phyloP scores from a whole-genome alignment of 352 stramenopile genomes.

The Phytopythium delawarense region DNA sequence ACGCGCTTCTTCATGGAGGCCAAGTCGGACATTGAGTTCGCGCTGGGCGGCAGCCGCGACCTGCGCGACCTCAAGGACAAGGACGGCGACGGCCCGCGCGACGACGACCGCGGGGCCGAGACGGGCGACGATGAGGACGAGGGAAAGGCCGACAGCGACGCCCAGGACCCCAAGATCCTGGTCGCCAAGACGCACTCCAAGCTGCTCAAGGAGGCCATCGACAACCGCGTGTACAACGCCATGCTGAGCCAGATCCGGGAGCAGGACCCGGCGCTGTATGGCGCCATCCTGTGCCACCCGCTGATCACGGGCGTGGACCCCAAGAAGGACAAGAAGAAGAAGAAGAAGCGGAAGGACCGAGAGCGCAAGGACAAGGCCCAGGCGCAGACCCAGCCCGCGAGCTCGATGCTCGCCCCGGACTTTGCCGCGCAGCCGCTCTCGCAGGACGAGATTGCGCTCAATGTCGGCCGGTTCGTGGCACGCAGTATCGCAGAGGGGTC shows the following conservation, averaged over 20 bases:
- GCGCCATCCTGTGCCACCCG: slow-evolving; percentile 79
- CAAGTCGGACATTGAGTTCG: slow-evolving; percentile 89
- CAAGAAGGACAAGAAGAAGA: slow-evolving; percentile 81
- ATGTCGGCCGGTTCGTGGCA: slow-evolving; percentile 74
- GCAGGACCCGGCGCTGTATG: slow-evolving; percentile 76
- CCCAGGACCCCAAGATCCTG: slow-evolving; percentile 37
- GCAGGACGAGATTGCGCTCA: slow-evolving; percentile 48
- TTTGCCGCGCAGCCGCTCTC: slow-evolving; percentile 51
- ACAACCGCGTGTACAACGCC: slow-evolving; percentile 70
- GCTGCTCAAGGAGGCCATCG: slow-evolving; percentile 63
- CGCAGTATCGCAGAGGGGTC: slow-evolving; percentile 73
- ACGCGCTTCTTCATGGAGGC: slow-evolving; percentile 89
- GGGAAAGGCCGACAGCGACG: slow-evolving; percentile 15
- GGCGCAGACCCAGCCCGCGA: slow-evolving; percentile 23
- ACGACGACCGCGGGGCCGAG: slow-evolving; percentile 57
- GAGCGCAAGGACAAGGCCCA: slow-evolving; percentile 70
- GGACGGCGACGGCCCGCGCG: slow-evolving; percentile 54
- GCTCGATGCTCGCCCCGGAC: slow-evolving; percentile 68
- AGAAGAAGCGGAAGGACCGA: slow-evolving; percentile 81
- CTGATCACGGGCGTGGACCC: slow-evolving; percentile 73
- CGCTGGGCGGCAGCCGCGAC: slow-evolving; percentile 59
- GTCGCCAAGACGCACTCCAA: slow-evolving; percentile 44
- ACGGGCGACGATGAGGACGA: slow-evolving; percentile 56
- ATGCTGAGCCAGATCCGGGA: slow-evolving; percentile 80
- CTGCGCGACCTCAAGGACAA: slow-evolving; percentile 69